Evolutionary conservation across 2,329 filamentous ascomycete species (phyloP), one percentile per base, ranked within the genome.

Genomic region (Venturia carpophila): DNA sequence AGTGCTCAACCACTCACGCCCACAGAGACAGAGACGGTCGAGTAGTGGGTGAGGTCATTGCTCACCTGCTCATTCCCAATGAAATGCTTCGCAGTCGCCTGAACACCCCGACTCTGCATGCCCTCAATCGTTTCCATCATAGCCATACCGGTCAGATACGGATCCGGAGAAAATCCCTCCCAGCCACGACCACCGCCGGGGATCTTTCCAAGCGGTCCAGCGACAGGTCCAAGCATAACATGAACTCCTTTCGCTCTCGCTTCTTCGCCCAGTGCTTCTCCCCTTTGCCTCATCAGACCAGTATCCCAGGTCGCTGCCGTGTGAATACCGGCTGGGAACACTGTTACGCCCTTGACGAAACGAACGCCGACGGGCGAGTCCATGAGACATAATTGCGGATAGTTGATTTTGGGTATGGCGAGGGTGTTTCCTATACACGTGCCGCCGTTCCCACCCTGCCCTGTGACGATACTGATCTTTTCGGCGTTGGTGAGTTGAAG

Each of bases 21-120:
- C 72, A 9, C 13, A 24, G 11, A 49, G n/a, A n/a, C n/a, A n/a
- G n/a, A n/a, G n/a, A n/a, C n/a, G n/a, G 11, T 3, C 5, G 2
- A 10, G 47, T 5, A 52, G 21, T 27, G 7, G 27, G 4, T 3
- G 24, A 9, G 11, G 15, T 34, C 24, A 58, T 17, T 37, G 10
- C 52, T 58, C 5, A 89, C 87, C 73, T 91, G 87, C 73, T 91
- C 88, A 73, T 91, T 88, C 41, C 81, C 82, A 63, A 89, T 76
- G 66, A 72, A 80, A 68, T 79, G 80, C 70, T 81, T 76, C 4
- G 74, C 72, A 52, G 71, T 77, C 13, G 78, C 75, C 52, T 76
- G 77, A 4, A 79, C 75, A 65, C 78, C 78, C 0, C 71, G 72
- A 63, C 73, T 72, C 70, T 83, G 76, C 68, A 81, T 75, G 17